These are phyloP conservation scores for Trichoderma polysporum DNA, from an alignment of 2,329 filamentous ascomycete species.

Conservation along the genomic window DNA sequence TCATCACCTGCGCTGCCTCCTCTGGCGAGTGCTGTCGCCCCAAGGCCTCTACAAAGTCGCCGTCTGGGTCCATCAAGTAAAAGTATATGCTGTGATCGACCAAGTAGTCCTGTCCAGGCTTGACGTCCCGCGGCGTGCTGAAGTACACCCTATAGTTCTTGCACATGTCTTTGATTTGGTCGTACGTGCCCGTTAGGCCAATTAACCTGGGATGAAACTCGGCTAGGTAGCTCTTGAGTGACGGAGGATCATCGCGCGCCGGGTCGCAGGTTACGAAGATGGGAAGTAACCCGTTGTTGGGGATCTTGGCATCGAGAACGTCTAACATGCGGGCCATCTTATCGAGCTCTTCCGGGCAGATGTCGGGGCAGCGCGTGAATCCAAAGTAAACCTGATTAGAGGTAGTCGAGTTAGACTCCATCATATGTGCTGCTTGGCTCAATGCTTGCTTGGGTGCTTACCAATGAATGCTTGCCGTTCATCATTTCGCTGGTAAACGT, in stretches of 20 bases:
- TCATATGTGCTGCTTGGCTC: neutral
- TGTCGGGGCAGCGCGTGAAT: constrained; percentile 97
- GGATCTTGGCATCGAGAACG: constrained; percentile 54
- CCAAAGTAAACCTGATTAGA: constrained; percentile 85
- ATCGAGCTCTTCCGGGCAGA: constrained; percentile 97
- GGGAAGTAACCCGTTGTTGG: constrained; percentile 60
- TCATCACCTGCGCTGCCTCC: constrained; percentile 78
- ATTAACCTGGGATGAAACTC: constrained; percentile 89
- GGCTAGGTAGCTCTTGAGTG: constrained; percentile 78
- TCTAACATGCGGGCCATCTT: constrained; percentile 99
- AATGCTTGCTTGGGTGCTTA: constrained; percentile 44
- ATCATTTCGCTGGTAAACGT: constrained; percentile 76
- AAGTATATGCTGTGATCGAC: constrained; percentile 99
- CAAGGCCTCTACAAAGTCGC: constrained; percentile 96
- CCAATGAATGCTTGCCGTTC: constrained; percentile 81
- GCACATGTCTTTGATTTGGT: constrained; percentile 90
- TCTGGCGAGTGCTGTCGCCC: constrained; percentile 92
- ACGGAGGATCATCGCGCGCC: constrained; percentile 80
- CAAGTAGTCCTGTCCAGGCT: constrained; percentile 92
- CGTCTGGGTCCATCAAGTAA: constrained; percentile 97
- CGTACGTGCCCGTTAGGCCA: constrained; percentile 89
- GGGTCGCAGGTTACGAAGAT: constrained; percentile 97
- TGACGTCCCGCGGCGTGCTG: constrained; percentile 82
- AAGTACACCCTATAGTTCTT: constrained; percentile 98
- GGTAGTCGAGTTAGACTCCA: constrained; percentile 15